Evolutionary conservation across 768 basidiomycete genomes (phyloP).

Genomic region (Lactarius indigo): DNA sequence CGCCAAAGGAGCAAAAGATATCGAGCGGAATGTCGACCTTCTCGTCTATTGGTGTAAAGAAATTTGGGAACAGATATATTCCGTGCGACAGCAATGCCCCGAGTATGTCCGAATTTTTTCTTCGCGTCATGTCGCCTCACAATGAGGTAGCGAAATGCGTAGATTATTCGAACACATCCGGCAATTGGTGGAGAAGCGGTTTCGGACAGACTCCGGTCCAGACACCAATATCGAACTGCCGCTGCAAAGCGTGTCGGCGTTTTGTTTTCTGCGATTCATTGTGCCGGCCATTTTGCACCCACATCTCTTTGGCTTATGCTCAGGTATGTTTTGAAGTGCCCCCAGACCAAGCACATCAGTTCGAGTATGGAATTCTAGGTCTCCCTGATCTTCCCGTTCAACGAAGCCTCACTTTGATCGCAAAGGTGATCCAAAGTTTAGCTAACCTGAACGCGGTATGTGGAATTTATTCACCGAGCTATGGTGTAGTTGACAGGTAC

Average conservation of each 20-base stretch:
- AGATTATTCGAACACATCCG: conserved; percentile 66
- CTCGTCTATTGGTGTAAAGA: conserved; percentile 76
- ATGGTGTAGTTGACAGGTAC: neutral
- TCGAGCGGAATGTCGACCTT: conserved; percentile 63
- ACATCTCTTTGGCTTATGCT: conserved; percentile 74
- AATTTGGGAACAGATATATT: conserved; percentile 80
- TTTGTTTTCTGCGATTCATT: conserved; percentile 86
- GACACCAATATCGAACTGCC: conserved; percentile 54
- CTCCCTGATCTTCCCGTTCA: conserved; percentile 64
- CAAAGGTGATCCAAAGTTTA: conserved; percentile 85
- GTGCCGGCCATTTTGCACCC: conserved; percentile 89
- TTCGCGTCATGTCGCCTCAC: conserved; percentile 6
- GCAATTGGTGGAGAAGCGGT: conserved; percentile 65
- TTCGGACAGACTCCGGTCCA: conserved; percentile 39
- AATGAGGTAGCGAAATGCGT: conserved; percentile 60
- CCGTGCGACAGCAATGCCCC: conserved; percentile 68
- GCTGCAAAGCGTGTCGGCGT: conserved; percentile 84
- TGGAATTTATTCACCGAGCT: conserved; percentile 4
- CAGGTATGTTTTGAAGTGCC: conserved; percentile 44
- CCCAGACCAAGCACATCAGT: neutral
- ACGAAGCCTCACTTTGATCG: conserved; percentile 78
- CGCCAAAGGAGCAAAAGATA: conserved; percentile 55
- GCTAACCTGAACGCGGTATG: conserved; percentile 79
- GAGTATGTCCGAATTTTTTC: conserved; percentile 44
- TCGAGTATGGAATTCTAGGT: conserved; percentile 40